Percentiles rank a stretch among this genome's conserved stretches.
Evolutionary conservation across 2,329 filamentous ascomycete genomes (phyloP).

Genomic region (Scytalidium lignicola): DNA sequence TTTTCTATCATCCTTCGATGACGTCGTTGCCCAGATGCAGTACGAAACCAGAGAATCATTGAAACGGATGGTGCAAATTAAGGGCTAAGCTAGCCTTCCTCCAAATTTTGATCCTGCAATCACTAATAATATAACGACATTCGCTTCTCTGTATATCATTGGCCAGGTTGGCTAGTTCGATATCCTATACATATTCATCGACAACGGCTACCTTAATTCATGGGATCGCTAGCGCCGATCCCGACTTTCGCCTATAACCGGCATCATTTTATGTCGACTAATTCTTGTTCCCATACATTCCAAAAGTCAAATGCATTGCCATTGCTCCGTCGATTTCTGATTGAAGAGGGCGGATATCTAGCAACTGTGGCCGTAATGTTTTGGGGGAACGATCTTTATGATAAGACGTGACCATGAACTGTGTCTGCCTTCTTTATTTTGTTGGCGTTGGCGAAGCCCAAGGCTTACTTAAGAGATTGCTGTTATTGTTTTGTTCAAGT

Average conservation of each 20-base stretch:
- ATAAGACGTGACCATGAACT: slow-evolving; percentile 24
- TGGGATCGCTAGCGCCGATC: no score
- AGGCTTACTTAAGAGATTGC: background rate
- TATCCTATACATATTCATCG: background rate
- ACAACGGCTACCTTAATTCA: no score
- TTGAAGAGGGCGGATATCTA: no score
- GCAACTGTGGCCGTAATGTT: background rate
- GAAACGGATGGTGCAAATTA: slow-evolving; percentile 24
- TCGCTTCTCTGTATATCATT: slow-evolving; percentile 29
- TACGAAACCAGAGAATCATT: slow-evolving; percentile 21
- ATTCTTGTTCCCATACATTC: no score
- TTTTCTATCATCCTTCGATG: slow-evolving; percentile 20
- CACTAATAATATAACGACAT: slow-evolving; percentile 5
- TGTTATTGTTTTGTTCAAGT: background rate
- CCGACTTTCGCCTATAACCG: no score
- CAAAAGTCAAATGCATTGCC: no score
- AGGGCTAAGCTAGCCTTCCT: slow-evolving; percentile 11
- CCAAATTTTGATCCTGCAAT: background rate
- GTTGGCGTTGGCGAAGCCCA: background rate
- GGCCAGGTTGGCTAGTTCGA: slow-evolving; percentile 8
- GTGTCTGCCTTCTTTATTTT: slow-evolving; percentile 13
- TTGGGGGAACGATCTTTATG: slow-evolving; percentile 22
- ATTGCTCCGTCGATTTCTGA: no score
- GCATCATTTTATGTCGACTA: no score
- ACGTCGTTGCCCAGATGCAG: slow-evolving; percentile 15